Evolutionary conservation across 202 grass and related monocot species (phyloP).

Genomic region (Eragrostis tef): DNA sequence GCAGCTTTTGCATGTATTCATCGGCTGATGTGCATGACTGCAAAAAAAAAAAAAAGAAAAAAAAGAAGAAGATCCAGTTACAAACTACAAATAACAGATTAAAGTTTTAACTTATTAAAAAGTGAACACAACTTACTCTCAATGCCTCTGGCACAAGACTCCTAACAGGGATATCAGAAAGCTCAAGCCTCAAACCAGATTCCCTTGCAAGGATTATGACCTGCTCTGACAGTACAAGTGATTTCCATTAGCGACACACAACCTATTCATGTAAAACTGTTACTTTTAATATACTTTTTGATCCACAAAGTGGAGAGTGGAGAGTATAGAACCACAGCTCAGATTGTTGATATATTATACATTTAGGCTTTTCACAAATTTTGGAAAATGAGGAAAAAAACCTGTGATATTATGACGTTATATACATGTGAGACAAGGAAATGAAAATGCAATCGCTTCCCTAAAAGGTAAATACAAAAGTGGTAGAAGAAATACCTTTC

Average conservation of each 20-base stretch:
- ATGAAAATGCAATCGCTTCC: neutral
- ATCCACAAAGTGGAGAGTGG: neutral
- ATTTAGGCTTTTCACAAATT: neutral
- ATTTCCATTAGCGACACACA: neutral
- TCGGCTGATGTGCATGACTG: slow-evolving; percentile 76
- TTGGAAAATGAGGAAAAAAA: neutral
- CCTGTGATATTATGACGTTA: neutral
- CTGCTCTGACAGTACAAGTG: slow-evolving; percentile 43
- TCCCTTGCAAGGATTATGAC: slow-evolving; percentile 85
- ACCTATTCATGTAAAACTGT: neutral
- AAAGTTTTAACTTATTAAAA: neutral
- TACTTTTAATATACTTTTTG: neutral
- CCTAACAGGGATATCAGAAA: slow-evolving; percentile 76
- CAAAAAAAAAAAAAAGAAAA: no score
- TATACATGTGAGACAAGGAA: neutral
- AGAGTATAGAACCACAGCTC: neutral
- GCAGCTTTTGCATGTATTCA: slow-evolving; percentile 85
- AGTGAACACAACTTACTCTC: slow-evolving; percentile 48
- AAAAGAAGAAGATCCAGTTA: slow-evolving; percentile 13
- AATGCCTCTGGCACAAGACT: slow-evolving; percentile 70
- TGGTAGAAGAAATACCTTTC: neutral
- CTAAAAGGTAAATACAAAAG: neutral
- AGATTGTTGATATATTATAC: neutral
- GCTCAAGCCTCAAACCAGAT: slow-evolving; percentile 78
- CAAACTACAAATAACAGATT: slow-evolving; percentile 1